Conservation (phyloP, 2,329 filamentous ascomycete genomes). For the Sordariomycetes sp. region DNA sequence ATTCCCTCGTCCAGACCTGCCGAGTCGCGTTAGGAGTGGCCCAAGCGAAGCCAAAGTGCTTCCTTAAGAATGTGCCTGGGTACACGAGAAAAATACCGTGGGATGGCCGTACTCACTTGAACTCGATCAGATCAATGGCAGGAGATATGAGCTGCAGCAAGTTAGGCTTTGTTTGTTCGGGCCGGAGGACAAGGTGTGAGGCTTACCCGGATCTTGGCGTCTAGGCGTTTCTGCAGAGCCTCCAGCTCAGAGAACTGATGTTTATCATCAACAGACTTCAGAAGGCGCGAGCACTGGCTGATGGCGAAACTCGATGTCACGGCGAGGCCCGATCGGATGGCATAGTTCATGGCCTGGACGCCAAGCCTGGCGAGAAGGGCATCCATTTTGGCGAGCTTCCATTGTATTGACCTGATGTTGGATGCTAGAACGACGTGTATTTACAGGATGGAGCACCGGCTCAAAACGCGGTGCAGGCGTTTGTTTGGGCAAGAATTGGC, state of each 20-base stretch:
- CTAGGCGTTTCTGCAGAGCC: constrained; percentile 59
- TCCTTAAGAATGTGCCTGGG: neutral
- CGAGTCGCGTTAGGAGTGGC: neutral
- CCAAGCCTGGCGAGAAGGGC: constrained; percentile 42
- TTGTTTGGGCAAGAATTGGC: neutral
- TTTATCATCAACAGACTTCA: constrained; percentile 66
- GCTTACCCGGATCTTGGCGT: constrained; percentile 64
- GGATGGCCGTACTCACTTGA: constrained; percentile 50
- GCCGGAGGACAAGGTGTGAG: neutral
- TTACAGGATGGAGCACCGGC: neutral
- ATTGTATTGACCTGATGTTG: neutral
- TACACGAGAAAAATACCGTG: neutral
- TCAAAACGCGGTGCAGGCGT: neutral
- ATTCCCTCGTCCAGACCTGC: constrained; percentile 42
- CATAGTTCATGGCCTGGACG: constrained; percentile 79
- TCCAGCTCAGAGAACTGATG: constrained; percentile 59
- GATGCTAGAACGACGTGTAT: neutral
- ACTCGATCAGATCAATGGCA: constrained; percentile 83
- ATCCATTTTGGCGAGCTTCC: constrained; percentile 48
- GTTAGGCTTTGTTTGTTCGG: neutral
- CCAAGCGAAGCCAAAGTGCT: neutral
- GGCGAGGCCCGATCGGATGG: constrained; percentile 76
- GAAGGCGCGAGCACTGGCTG: constrained; percentile 64
- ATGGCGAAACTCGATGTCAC: constrained; percentile 82
- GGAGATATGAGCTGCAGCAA: constrained; percentile 65